Conservation (phyloP, 768 basidiomycete genomes). For the Leccinum ochraceum region DNA sequence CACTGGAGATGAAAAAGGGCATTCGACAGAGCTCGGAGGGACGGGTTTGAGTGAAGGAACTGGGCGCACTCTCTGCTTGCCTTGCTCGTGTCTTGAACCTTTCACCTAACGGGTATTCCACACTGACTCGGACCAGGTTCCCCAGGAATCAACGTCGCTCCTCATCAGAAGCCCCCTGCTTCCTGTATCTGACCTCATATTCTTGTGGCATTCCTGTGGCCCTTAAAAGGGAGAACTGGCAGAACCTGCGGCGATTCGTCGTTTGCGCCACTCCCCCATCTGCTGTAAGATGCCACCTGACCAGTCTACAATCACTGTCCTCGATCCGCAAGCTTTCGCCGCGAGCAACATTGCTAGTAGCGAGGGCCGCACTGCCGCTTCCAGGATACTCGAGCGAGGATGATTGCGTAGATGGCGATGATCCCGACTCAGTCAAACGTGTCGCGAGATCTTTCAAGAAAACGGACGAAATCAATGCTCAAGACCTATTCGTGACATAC, state of each 20-base stretch:
- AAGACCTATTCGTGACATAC: too few species aligned
- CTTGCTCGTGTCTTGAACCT: neutral
- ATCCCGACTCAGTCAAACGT: too few species aligned
- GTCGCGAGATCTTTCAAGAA: too few species aligned
- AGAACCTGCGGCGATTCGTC: neutral
- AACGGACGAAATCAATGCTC: too few species aligned
- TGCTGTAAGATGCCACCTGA: conserved; percentile 2
- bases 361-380: conserved; percentile 20
- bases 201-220: neutral
- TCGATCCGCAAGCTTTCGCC: conserved; percentile 22
- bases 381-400: conserved; percentile 12
- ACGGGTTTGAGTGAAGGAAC: too few species aligned
- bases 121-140: neutral
- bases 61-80: neutral
- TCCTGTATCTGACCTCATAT: neutral
- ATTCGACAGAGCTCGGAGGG: too few species aligned
- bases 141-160: neutral
- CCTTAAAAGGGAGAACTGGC: neutral
- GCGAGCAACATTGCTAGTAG: conserved; percentile 16
- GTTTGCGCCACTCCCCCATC: neutral
- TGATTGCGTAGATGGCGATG: too few species aligned
- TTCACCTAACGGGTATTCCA: neutral
- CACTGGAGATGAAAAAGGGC: too few species aligned
- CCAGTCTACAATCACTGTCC: conserved; percentile 3
- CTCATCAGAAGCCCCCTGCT: conserved; percentile 6